phyloP scores from a whole-genome alignment of 345 rosid genomes.

The Cochlearia excelsa region DNA sequence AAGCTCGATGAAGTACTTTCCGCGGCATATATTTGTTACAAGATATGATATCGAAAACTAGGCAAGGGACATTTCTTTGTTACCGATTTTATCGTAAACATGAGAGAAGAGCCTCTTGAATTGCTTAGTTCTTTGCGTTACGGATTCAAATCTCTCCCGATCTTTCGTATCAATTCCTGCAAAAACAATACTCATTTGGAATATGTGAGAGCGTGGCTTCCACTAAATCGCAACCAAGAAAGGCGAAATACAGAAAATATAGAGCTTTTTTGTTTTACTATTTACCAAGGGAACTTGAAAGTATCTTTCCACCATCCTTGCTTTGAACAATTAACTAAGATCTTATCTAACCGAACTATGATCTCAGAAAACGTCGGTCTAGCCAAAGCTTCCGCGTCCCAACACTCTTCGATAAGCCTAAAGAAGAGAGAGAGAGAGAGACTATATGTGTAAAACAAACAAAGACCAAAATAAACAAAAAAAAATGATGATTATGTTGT shows the following conservation, averaged over 20 bases:
- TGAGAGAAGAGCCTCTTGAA: conserved; percentile 25
- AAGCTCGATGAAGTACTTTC: conserved; percentile 25
- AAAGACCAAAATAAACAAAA: conserved; percentile 1
- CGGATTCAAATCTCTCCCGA: conserved; percentile 2
- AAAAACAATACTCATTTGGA: conserved; percentile 3
- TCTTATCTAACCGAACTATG: conserved; percentile 71
- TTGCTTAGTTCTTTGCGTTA: conserved; percentile 18
- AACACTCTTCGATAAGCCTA: conserved; percentile 65
- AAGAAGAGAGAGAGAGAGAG: too few relatives aligned
- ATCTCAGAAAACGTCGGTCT: conserved; percentile 94
- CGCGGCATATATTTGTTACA: conserved; percentile 9
- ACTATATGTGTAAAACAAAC: conserved; percentile 46
- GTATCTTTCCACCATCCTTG: conserved; percentile 97
- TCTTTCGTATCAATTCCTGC: conserved; percentile 32
- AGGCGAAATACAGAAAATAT: too few relatives aligned
- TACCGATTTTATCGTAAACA: conserved; percentile 15
- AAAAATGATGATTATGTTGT: conserved; percentile 7
- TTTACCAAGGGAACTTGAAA: conserved; percentile 93
- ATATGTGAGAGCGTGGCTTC: conserved; percentile 17
- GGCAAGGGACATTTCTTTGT: conserved; percentile 14
- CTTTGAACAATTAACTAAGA: conserved; percentile 59
- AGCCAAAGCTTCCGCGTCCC: conserved; percentile 55
- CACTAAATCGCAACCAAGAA: conserved; percentile 12
- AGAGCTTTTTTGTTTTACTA: not conserved
- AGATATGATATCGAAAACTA: conserved; percentile 16